These are phyloP conservation scores for Aspergillus aculeatus DNA, from an alignment of 2,329 filamentous ascomycete species.

Conservation along the genomic window DNA sequence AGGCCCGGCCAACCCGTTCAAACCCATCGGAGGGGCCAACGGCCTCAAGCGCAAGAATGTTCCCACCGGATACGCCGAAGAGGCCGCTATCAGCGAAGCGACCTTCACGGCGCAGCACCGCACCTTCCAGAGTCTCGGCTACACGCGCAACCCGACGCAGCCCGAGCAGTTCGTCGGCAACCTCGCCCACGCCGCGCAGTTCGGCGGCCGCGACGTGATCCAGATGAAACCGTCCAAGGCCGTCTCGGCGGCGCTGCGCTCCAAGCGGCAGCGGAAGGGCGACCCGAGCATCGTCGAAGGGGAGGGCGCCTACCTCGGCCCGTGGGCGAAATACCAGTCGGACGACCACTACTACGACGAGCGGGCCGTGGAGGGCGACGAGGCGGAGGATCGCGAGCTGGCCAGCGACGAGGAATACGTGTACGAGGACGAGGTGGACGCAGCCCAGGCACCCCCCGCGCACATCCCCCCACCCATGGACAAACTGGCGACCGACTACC, in stretches of 20 bases:
- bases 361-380: constrained; percentile 49
- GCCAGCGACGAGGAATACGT: constrained; percentile 78
- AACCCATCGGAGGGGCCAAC: constrained; percentile 54
- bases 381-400: constrained; percentile 66
- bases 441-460: constrained; percentile 44
- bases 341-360: constrained; percentile 71
- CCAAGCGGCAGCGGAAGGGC: constrained; percentile 82
- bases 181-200: constrained; percentile 44
- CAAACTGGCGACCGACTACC: constrained; percentile 52
- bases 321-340: constrained; percentile 83
- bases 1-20: constrained; percentile 75
- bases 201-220: constrained; percentile 53
- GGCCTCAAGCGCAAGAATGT: constrained; percentile 74
- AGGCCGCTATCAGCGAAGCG: constrained; percentile 85
- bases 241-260: constrained; percentile 63
- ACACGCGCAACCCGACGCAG: constrained; percentile 50
- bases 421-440: constrained; percentile 61
- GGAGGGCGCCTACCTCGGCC: constrained; percentile 83
- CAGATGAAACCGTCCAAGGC: constrained; percentile 65
- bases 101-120: constrained; percentile 86
- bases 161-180: constrained; percentile 50
- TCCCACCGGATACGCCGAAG: constrained; percentile 80
- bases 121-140: constrained; percentile 67
- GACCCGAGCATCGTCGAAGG: constrained; percentile 82
- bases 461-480: constrained; percentile 48